A percentile compares a stretch with the other conserved stretches of the same genome.
Evolutionary conservation across 306 rosid genomes (phyloP).

Genomic region (Pterocarpus macrocarpus): DNA sequence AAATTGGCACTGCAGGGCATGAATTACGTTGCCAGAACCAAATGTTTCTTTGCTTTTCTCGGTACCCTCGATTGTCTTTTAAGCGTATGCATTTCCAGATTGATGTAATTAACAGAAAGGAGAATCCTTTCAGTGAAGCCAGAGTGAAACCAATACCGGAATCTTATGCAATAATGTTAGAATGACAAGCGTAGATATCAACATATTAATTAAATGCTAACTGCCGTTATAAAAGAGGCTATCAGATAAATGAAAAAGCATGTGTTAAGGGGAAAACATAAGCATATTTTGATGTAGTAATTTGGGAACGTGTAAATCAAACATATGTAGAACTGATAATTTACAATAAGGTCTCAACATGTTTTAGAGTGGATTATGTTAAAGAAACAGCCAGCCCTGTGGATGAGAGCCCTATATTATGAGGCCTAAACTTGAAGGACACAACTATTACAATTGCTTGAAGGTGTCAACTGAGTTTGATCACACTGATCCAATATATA

Average conservation of each 20-base stretch:
- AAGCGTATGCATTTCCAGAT: not conserved
- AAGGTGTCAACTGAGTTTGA: not conserved
- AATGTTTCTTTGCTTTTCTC: not conserved
- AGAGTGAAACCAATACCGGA: conserved; percentile 18
- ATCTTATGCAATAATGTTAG: not conserved
- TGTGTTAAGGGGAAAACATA: not conserved
- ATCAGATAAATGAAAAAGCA: not conserved
- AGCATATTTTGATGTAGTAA: not conserved
- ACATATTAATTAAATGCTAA: not conserved
- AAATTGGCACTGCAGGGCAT: not conserved
- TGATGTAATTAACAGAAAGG: not conserved
- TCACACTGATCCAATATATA: not conserved
- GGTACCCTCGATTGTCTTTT: not conserved
- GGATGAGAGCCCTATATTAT: too few species aligned
- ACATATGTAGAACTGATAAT: not conserved
- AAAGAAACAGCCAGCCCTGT: not conserved
- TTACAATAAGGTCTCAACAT: not conserved
- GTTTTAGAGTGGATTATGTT: not conserved
- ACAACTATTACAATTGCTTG: not conserved
- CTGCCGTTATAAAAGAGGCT: not conserved
- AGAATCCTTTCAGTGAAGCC: conserved; percentile 12
- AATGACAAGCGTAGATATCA: conserved; percentile 8
- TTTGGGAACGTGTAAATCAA: not conserved
- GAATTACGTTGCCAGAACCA: not conserved
- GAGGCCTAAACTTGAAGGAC: not conserved